Evolutionary conservation across 805 yeast species (phyloP).

Genomic region (Blastobotrys robertii): DNA sequence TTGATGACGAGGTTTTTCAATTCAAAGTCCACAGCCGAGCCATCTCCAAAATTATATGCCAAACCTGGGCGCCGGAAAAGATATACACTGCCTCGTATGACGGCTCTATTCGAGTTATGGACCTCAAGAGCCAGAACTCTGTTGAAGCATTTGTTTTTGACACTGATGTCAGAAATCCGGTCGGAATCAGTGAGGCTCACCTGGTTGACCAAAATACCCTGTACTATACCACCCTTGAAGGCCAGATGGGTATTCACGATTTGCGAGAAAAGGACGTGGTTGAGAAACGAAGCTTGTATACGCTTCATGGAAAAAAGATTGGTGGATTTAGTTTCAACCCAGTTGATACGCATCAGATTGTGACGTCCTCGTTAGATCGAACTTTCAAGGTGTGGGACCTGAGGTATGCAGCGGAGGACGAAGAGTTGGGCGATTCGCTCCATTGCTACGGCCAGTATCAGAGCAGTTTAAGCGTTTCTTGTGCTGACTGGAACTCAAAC

Average conservation of each 20-base stretch:
- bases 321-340: constrained; percentile 87
- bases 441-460: constrained; percentile 49
- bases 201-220: constrained; percentile 48
- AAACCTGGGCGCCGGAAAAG: constrained; percentile 39
- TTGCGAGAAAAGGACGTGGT: constrained; percentile 39
- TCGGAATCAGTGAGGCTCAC: constrained; percentile 70
- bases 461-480: constrained; percentile 73
- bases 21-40: constrained; percentile 70
- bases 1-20: too few species aligned
- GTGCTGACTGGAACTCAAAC: constrained; percentile 70
- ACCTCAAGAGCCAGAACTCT: constrained; percentile 50
- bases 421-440: constrained; percentile 30
- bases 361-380: constrained; percentile 85
- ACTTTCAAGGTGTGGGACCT: constrained; percentile 82
- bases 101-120: constrained; percentile 71
- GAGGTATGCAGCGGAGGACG: constrained; percentile 34
- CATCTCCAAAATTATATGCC: constrained; percentile 53
- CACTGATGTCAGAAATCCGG: constrained; percentile 34
- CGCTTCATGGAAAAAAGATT: constrained; percentile 82
- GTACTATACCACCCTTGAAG: constrained; percentile 68
- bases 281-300: constrained; percentile 29
- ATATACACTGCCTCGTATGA: constrained; percentile 75
- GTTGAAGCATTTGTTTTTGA: constrained; percentile 50
- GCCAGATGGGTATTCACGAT: constrained; percentile 72
- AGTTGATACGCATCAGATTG: constrained; percentile 48